Evolutionary conservation across 1,284 basidiomycete genomes (phyloP), one percentile per base, ranked within the genome.

Genomic region (Mycena sp.): DNA sequence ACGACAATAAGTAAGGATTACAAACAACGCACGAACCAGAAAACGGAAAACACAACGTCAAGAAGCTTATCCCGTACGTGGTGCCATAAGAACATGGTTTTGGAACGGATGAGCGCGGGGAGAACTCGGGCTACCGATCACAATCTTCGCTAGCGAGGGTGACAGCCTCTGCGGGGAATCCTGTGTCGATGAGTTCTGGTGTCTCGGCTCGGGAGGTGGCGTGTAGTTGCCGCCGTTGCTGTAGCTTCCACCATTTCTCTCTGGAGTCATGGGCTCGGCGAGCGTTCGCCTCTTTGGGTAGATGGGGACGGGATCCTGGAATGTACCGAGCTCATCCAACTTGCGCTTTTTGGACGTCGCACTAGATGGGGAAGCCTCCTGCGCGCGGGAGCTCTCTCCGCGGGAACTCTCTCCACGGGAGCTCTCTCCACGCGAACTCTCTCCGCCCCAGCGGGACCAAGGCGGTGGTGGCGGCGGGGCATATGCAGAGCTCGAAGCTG

Each of bases 141-240:
- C 73, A 62, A 74, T 74, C 66, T 72, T 74, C 9, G 73, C 73
- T 3, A 74, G 69, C 16, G 73, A 74, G 3, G 73, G 73, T 10
- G 73, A 74, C 11, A 74, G 59, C 57, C 67, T 55, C 44, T 73
- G 73, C 39, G 73, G 63, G 5, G 70, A 59, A 18, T 69, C 72
- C 50, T 65, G 69, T 30, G 63, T 63, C 50, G 61, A 62, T 41
- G 68, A 70, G 37, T 18, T 61, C 61, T 59, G 69, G 46, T 52
- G 70, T 13, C 54, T 67, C 20, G 65, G 46, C 30, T 67, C 70
- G 39, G 61, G 66, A 52, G 66, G 65, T 22, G 65, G 69, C 30
- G 62, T 70, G n/a, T 62, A 60, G n/a, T 57, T 52, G 54, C 48
- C 57, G 41, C 48, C 57, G 41, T 62, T 57, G 57, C 46, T 62